Conservation (phyloP, 495 filamentous ascomycete species). For the Hypoxylon fragiforme region DNA sequence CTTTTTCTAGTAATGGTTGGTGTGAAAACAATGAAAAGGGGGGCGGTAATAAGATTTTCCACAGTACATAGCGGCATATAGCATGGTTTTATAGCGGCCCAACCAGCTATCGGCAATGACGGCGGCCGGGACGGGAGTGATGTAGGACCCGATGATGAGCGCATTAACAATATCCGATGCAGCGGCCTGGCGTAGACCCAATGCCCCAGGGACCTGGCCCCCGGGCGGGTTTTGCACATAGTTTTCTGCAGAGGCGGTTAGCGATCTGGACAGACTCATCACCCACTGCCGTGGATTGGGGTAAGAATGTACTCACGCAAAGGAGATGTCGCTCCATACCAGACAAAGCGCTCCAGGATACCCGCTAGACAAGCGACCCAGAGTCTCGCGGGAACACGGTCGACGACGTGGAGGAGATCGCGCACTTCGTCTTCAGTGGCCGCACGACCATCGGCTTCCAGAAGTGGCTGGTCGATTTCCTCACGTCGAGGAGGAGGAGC, state of each 20-base stretch:
- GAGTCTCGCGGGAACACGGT: constrained; percentile 3
- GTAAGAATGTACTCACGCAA: constrained; percentile 12
- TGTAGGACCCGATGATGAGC: constrained; percentile 5
- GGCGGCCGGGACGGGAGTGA: constrained; percentile 11
- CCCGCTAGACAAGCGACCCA: constrained; percentile 15
- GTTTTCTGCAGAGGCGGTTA: constrained; percentile 12
- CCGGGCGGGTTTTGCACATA: constrained; percentile 18
- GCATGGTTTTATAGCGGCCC: constrained; percentile 21
- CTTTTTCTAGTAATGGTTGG: background rate
- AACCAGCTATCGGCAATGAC: constrained; percentile 20
- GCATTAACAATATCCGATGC: constrained; percentile 15
- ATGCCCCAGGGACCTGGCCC: constrained; percentile 9
- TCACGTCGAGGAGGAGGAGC: background rate
- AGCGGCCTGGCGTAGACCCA: constrained; percentile 13
- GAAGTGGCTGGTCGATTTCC: background rate
- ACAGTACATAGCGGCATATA: constrained; percentile 17
- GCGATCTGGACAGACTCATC: background rate
- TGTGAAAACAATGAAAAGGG: background rate
- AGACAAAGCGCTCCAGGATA: constrained; percentile 16
- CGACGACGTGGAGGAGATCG: constrained; percentile 16
- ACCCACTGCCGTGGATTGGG: background rate
- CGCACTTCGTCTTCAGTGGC: constrained; percentile 26
- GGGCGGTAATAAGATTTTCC: background rate
- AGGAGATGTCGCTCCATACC: constrained; percentile 17
- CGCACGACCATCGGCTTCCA: background rate